These are phyloP conservation scores for Cucurbita pepo DNA, from an alignment of 306 rosid species.

Conservation along the genomic window DNA sequence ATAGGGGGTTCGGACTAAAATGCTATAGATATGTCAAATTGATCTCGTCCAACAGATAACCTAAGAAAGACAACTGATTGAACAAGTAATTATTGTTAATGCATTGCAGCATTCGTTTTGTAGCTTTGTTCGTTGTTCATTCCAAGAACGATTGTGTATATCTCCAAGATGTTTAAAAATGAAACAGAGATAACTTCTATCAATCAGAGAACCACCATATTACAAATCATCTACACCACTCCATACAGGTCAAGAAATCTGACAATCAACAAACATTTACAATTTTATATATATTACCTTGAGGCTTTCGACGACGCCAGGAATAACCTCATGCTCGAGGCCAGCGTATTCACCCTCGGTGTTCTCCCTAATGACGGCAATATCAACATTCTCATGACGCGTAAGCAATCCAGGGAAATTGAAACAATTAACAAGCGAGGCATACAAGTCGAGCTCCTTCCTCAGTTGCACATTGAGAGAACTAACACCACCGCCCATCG, in stretches of 20 bases:
- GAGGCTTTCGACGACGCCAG: slow-evolving; percentile 91
- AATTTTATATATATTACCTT: slow-evolving; percentile 32
- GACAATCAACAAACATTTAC: too few species aligned
- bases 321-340: slow-evolving; percentile 89
- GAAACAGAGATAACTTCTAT: not conserved
- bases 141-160: not conserved
- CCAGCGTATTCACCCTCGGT: slow-evolving; percentile 95
- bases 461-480: slow-evolving; percentile 67
- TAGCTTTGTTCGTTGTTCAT: not conserved
- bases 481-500: slow-evolving; percentile 80
- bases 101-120: not conserved
- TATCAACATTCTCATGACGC: slow-evolving; percentile 70
- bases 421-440: slow-evolving; percentile 58
- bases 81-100: not conserved
- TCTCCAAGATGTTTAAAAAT: not conserved
- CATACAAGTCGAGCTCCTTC: slow-evolving; percentile 79
- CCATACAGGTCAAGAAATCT: too few species aligned
- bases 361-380: slow-evolving; percentile 80
- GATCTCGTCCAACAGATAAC: not conserved
- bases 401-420: slow-evolving; percentile 57
- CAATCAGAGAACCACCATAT: not conserved
- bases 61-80: not conserved
- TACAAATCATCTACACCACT: too few species aligned
- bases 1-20: not conserved
- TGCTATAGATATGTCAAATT: not conserved